Base-by-base conservation (phyloP, 192 early-diverging fungal genomes). In the Rhizophlyctis rosea region DNA sequence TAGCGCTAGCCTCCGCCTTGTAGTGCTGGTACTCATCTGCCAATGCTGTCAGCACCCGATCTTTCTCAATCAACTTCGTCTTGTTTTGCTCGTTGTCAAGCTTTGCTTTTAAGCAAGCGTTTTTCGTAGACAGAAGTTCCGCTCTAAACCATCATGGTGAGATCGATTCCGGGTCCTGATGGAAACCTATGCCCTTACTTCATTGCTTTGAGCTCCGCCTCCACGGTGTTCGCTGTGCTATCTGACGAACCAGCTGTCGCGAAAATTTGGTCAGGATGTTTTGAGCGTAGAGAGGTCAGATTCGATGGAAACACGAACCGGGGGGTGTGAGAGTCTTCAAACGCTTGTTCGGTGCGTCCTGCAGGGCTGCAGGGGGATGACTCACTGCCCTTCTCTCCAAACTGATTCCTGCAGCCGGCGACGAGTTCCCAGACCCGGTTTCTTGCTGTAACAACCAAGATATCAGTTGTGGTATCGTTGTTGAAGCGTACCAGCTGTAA, bases 71-170 rank as follows among this genome's bases (percentile, higher is more conserved):
- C 11, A 33, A 4, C 35, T 53, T 36, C 48, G 16, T 31, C 29
- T 58, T 59, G 14, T 25, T 16, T n/a, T 59, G 33, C 51, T 68
- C 66, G 23, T 48, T 28, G 24, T 68, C 66, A 9, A 68, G 50
- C 34, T 52, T 64, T 3, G 66, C 66, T 28, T 62, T 68, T 25
- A 68, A 36, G 36, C 66, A 68, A 13, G 57, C 58, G 28, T 68
- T 68, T 25, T 63, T 64, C 47, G 57, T 47, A 21, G 57, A 24
- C 2, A 54, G 28, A 21, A 68, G 48, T 4, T 68, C 66, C 2
- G 21, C 35, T 50, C 64, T 65, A 25, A 21, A 18, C 29, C 14
- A 13, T 0, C 14, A 14, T 24, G 2, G 1, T 0, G 25, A 23
- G 16, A 30, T 23, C 13, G 13, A 54, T 54, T 14, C 52, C 13